phyloP scores from a whole-genome alignment of 2,329 filamentous ascomycete genomes.

The Fusarium penzigii region DNA sequence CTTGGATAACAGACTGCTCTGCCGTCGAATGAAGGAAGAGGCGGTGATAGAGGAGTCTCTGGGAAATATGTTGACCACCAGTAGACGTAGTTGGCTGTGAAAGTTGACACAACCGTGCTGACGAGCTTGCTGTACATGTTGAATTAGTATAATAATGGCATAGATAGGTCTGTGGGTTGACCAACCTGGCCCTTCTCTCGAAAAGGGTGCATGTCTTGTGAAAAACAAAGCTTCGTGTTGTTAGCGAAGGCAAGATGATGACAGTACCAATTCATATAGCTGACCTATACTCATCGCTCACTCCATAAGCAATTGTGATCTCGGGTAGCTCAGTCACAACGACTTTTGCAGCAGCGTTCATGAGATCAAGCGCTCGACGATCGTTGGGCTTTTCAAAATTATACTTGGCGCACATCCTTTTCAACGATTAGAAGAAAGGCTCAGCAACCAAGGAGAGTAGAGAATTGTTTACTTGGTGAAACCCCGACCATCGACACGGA shows the following conservation, averaged over 20 bases:
- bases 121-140: conserved; percentile 71
- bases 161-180: not conserved
- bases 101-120: conserved; percentile 87
- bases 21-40: conserved; percentile 89
- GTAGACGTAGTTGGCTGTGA: conserved; percentile 87
- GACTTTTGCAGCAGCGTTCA: conserved; percentile 88
- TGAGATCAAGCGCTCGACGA: conserved; percentile 79
- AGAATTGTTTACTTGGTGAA: conserved; percentile 78
- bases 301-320: conserved; percentile 83
- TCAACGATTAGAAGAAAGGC: conserved; percentile 22
- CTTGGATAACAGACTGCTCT: conserved; percentile 88
- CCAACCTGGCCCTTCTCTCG: conserved; percentile 77
- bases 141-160: conserved; percentile 2
- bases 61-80: conserved; percentile 79
- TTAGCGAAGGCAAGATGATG: conserved; percentile 1
- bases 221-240: conserved; percentile 73
- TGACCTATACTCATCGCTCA: conserved; percentile 90
- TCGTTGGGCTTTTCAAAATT: conserved; percentile 92
- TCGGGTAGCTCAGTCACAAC: conserved; percentile 84
- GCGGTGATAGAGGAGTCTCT: conserved; percentile 66
- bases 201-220: conserved; percentile 82
- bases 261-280: not conserved
- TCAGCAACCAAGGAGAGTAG: not conserved
- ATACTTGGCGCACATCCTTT: conserved; percentile 79
- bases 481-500: conserved; percentile 89